Evolutionary conservation across 768 basidiomycete genomes (phyloP), one percentile per base, ranked within the genome.

Genomic region (Clavulina sp.): DNA sequence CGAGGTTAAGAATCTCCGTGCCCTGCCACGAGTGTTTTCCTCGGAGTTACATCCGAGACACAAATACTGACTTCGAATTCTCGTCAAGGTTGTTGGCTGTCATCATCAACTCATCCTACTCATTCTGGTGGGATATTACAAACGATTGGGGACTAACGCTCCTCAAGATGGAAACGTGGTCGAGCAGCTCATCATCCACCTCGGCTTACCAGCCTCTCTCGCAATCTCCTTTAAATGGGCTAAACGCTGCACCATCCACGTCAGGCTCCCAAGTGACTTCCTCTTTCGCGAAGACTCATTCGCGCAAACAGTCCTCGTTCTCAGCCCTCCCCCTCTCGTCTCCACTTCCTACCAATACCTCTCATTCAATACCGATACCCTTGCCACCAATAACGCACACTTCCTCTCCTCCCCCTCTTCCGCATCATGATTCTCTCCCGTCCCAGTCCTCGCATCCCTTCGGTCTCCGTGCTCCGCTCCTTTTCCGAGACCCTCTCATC

Each of bases 41-140:
- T 3, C 44, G 4, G 19, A 30, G 23, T 18, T 41, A 29, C 40
- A 24, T 51, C 19, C 16, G 59, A 16, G 34, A 29, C 5, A n/a
- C 21, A n/a, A 41, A 9, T 3, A 41, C 26, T 58, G 32, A 46
- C 18, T 16, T 5, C 40, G 26, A 41, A 54, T 18, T 38, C 32
- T 13, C 31, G 9, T 38, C 21, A 52, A 93, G 89, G 91, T 64
- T 96, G 16, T 64, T 95, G 41, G 76, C 81, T 6, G 91, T 87
- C 23, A 72, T 76, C 32, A 63, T 93, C 60, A 97, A 97, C 65
- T 93, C 92, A 2, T 63, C 84, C 29, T 99, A 88, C 65, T 92
- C 91, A 2, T 97, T 93, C 64, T 99, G 89, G 86, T 99, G 95
- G 95, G 95, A 97, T 65, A 74, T 97, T 40, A 89, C 87, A 46